Evolutionary conservation across 345 rosid genomes (phyloP).

Genomic region (Pistacia atlantica): DNA sequence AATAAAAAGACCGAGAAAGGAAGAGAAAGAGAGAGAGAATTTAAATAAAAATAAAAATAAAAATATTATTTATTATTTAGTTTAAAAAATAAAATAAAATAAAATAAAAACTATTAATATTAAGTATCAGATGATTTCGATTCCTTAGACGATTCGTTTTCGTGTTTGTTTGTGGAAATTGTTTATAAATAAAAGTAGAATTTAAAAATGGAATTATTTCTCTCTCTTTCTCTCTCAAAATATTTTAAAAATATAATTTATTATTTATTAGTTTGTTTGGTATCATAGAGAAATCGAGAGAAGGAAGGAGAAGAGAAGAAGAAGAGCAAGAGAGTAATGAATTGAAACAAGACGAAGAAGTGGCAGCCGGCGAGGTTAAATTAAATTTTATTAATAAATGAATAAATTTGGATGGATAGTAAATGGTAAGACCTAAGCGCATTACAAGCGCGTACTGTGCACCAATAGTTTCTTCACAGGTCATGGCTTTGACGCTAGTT

Average conservation of each 20-base stretch:
- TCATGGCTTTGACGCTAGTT: slow-evolving; percentile 5
- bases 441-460: slow-evolving; percentile 10
- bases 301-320: too few species aligned
- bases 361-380: slow-evolving; percentile 12
- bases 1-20: slow-evolving; percentile 1
- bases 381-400: not conserved
- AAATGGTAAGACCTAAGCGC: not conserved
- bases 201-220: too few species aligned
- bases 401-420: not conserved
- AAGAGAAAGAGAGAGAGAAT: not conserved
- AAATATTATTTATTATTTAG: not conserved
- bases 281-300: too few species aligned
- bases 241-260: too few species aligned
- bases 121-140: not conserved
- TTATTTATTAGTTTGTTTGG: not conserved
- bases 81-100: not conserved
- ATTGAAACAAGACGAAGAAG: not conserved
- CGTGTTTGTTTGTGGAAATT: slow-evolving; percentile 8
- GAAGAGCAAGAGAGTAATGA: not conserved
- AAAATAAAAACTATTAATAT: not conserved
- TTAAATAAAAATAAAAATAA: not conserved
- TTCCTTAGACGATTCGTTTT: slow-evolving; percentile 23
- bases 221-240: not conserved
- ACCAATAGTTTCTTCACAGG: slow-evolving; percentile 13
- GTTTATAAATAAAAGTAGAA: not conserved